Base-by-base conservation (phyloP, 306 rosid species). In the Vachellia pachyceras region DNA sequence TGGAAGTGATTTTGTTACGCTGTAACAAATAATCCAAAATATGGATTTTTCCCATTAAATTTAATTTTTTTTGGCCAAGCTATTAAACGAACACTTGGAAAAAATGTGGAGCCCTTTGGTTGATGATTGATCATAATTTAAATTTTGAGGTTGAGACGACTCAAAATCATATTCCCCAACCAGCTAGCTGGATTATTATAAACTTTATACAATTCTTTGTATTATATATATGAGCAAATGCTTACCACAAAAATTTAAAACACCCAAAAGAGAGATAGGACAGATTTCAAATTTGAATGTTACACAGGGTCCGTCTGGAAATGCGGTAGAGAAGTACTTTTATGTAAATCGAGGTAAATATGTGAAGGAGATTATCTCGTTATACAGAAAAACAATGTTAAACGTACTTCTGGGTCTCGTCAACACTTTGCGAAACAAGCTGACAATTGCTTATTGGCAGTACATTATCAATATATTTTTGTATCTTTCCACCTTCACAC, bases 41-140 rank as follows among this genome's bases (percentile, higher is more conserved):
- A n/a, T n/a, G n/a, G n/a, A n/a, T n/a, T n/a, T n/a, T n/a, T n/a
- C n/a, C n/a, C n/a, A n/a, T n/a, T n/a, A n/a, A n/a, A n/a, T n/a
- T n/a, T n/a, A n/a, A n/a, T n/a, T n/a, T n/a, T n/a, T n/a, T n/a
- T n/a, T n/a, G n/a, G n/a, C n/a, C n/a, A n/a, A n/a, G n/a, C n/a
- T n/a, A n/a, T n/a, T n/a, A n/a, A 36, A 35, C 39, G 40, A 76
- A 54, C 44, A 69, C 5, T 49, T 40, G 86, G 55, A n/a, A 22
- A 22, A 60, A 65, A 13, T 42, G 87, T 84, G 91, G 90, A 80
- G 79, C 84, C 91, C 78, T 71, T 37, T 17, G 69, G 35, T 72
- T 73, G 79, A 87, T 60, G 80, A 60, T 65, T 72, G 78, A 75
- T 65, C 45, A 75, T 22, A 66, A 33, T 44, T 29, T 29, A 29